Conservation (phyloP, 169 alveolate species). For the Plasmodium sp. region DNA sequence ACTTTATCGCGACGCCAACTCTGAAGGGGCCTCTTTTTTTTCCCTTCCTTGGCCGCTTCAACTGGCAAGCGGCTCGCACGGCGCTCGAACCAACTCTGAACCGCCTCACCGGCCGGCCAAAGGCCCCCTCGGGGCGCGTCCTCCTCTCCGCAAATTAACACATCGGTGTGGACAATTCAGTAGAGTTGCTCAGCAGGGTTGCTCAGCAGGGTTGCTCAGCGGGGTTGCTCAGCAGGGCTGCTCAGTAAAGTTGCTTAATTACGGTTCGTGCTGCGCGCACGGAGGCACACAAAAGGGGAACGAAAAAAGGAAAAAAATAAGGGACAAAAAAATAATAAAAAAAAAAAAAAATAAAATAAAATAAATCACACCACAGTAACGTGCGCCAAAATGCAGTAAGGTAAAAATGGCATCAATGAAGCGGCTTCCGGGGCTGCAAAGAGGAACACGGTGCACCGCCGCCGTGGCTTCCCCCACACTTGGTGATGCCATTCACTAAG, state of each 20-base stretch:
- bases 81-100: not conserved
- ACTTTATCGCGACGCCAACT: not conserved
- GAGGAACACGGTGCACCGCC: not conserved
- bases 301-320: not conserved
- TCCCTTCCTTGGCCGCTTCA: no score
- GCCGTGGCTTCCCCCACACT: not conserved
- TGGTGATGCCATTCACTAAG: not conserved
- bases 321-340: not conserved
- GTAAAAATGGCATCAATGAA: not conserved
- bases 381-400: not conserved
- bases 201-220: not conserved
- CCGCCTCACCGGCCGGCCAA: not conserved
- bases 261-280: not conserved
- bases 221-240: no score
- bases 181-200: not conserved
- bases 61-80: not conserved
- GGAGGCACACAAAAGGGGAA: not conserved
- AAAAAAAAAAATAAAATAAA: not conserved
- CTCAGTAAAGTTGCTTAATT: not conserved
- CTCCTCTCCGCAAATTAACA: not conserved
- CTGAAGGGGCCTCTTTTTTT: no score
- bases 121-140: not conserved
- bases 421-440: not conserved
- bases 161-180: not conserved
- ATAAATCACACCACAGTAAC: not conserved